Base-by-base conservation (phyloP, 495 filamentous ascomycete species). In the Apiosordaria backusii region DNA sequence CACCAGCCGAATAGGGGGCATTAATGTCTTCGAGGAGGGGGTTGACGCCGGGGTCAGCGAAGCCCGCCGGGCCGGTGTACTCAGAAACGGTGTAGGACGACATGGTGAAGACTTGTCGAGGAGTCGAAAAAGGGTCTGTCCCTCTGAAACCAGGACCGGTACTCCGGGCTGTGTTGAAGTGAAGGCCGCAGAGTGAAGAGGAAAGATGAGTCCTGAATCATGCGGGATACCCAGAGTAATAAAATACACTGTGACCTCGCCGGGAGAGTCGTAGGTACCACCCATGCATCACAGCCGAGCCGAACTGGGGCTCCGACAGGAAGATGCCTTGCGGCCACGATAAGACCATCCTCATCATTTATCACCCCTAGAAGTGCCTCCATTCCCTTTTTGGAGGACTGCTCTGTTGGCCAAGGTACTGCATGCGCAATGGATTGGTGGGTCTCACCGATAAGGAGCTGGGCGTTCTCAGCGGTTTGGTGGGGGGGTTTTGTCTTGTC, bases 1-100 rank as follows among this genome's bases (percentile, higher is more conserved):
- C 92, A 67, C 95, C 95, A 63, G 86, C 81, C 82, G 90, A 82
- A 77, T 95, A 96, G 78, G 84, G 92, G 66, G 92, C 81, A 76
- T 97, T 96, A 60, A 96, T 82, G 74, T 97, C 82, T 40, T 90
- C 77, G 3, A 75, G 84, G 65, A 93, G 75, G 16, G 91, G 90
- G 77, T 96, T 84, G 67, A 92, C 92, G 45, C 92, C 92, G 15
- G 83, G 87, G 23, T 82, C 75, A 54, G 74, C 79, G 57, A 68
- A 58, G 19, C 70, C 75, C 10, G 50, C 16, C 25, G 86, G 83
- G 61, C 87, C 88, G 80, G 90, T 90, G 78, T 89, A 93, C 45
- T 83, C 77, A 19, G 86, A 73, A 50, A 81, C 74, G 26, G 75
- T 66, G n/a, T 79, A 80, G 69, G 70, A 45, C 27, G 75, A 75